Percentiles rank a stretch among this genome's conserved stretches.
Evolutionary conservation across 202 grass and related monocot species (phyloP).

Genomic region (Digitaria exilis): DNA sequence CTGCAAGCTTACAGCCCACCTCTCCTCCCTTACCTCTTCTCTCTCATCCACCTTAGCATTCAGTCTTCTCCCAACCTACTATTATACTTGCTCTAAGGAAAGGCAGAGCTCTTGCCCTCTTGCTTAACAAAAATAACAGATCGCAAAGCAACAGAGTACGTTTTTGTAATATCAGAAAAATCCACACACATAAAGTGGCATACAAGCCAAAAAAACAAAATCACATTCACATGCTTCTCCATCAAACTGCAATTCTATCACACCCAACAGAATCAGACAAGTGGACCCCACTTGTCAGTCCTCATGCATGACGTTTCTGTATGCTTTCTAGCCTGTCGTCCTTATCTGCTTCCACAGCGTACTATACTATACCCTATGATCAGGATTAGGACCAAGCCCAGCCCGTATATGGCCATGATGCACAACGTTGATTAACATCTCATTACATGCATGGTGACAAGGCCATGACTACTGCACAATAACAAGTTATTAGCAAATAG

Average conservation of each 20-base stretch:
- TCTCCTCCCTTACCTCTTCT: too few relatives aligned
- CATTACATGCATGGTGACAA: not conserved
- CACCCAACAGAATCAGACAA: not conserved
- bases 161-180: too few relatives aligned
- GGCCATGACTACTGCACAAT: not conserved
- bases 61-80: too few relatives aligned
- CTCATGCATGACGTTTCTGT: not conserved
- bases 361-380: too few relatives aligned
- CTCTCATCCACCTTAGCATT: too few relatives aligned
- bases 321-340: not conserved
- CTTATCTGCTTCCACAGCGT: not conserved
- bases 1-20: too few relatives aligned
- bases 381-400: not conserved
- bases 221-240: not conserved
- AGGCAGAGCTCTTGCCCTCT: too few relatives aligned
- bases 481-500: not conserved
- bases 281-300: not conserved
- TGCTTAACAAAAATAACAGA: too few relatives aligned
- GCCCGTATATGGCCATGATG: not conserved
- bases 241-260: not conserved
- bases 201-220: too few relatives aligned
- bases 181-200: too few relatives aligned
- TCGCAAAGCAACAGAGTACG: too few relatives aligned
- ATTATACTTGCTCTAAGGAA: too few relatives aligned
- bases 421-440: not conserved